These are phyloP conservation scores for Colletotrichum magnum DNA, from an alignment of 2,329 filamentous ascomycete genomes.

Conservation along the genomic window DNA sequence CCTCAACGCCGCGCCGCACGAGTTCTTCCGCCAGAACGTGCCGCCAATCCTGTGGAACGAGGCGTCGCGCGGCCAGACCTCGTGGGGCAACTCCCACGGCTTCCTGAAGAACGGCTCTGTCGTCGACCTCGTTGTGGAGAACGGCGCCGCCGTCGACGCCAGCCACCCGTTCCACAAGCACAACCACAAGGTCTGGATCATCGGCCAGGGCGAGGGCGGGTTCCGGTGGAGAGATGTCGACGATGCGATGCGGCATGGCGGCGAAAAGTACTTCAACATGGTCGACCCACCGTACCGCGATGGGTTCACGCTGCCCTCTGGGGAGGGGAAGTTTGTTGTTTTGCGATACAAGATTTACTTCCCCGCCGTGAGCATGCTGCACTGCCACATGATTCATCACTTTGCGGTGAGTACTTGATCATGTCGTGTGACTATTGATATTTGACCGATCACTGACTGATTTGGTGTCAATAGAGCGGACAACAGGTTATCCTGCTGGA, in stretches of 20 bases:
- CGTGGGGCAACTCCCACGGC: constrained; percentile 11
- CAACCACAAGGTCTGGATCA: constrained; percentile 31
- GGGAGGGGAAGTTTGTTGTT: constrained; percentile 19
- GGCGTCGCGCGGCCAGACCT: constrained; percentile 5
- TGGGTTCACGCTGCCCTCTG: constrained; percentile 19
- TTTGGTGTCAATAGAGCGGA: constrained; percentile 3
- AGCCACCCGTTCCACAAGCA: constrained; percentile 36
- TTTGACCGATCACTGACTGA: not conserved
- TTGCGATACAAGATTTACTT: constrained; percentile 27
- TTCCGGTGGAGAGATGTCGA: constrained; percentile 6
- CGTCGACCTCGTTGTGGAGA: constrained; percentile 23
- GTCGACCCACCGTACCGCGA: constrained; percentile 19
- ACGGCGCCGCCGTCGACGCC: constrained; percentile 14
- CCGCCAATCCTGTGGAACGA: constrained; percentile 25
- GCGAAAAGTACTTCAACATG: constrained; percentile 4
- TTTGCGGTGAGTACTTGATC: constrained; percentile 8
- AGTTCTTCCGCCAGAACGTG: constrained; percentile 34
- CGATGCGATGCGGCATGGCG: not conserved
- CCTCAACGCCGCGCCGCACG: constrained; percentile 12
- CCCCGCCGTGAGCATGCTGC: constrained; percentile 26
- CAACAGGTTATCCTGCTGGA: constrained; percentile 27
- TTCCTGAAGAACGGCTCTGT: constrained; percentile 23
- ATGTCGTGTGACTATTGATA: no score
- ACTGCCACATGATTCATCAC: constrained; percentile 37
- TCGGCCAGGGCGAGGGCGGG: constrained; percentile 10